phyloP scores from a whole-genome alignment of 129 eudicot species.

The Artemisia annua region DNA sequence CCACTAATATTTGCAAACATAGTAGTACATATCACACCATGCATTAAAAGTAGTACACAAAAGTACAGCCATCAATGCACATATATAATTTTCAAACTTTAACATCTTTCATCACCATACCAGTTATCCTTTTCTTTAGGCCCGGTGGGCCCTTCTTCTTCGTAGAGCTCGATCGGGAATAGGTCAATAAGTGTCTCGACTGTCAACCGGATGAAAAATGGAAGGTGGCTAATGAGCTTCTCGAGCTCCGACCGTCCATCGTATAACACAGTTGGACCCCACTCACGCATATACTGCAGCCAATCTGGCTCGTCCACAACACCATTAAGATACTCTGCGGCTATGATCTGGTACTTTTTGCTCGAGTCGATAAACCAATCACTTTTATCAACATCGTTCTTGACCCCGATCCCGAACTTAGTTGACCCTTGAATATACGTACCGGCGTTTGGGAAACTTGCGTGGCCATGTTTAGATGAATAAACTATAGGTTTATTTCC shows the following conservation, averaged over 20 bases:
- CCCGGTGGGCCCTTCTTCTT: slow-evolving; percentile 97
- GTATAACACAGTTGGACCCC: slow-evolving; percentile 93
- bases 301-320: slow-evolving; percentile 68
- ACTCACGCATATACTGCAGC: slow-evolving; percentile 95
- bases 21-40: neutral
- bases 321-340: slow-evolving; percentile 78
- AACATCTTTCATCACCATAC: slow-evolving; percentile 92
- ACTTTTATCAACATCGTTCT: slow-evolving; percentile 70
- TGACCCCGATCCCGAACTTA: slow-evolving; percentile 67
- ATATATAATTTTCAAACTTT: neutral
- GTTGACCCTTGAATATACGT: slow-evolving; percentile 70
- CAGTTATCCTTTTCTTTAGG: slow-evolving; percentile 99
- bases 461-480: slow-evolving; percentile 78
- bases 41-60: slow-evolving; percentile 23
- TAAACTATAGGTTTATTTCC: slow-evolving; percentile 83
- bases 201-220: slow-evolving; percentile 64
- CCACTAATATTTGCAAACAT: too few species aligned
- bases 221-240: slow-evolving; percentile 70
- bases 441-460: slow-evolving; percentile 86
- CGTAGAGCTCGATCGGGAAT: slow-evolving; percentile 82
- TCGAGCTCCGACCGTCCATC: slow-evolving; percentile 71
- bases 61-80: slow-evolving; percentile 15
- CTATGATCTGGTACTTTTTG: slow-evolving; percentile 54
- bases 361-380: slow-evolving; percentile 67
- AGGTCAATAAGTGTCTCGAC: slow-evolving; percentile 65